Conservation (phyloP, 495 filamentous ascomycete species). For the Cryomyces antarcticus region DNA sequence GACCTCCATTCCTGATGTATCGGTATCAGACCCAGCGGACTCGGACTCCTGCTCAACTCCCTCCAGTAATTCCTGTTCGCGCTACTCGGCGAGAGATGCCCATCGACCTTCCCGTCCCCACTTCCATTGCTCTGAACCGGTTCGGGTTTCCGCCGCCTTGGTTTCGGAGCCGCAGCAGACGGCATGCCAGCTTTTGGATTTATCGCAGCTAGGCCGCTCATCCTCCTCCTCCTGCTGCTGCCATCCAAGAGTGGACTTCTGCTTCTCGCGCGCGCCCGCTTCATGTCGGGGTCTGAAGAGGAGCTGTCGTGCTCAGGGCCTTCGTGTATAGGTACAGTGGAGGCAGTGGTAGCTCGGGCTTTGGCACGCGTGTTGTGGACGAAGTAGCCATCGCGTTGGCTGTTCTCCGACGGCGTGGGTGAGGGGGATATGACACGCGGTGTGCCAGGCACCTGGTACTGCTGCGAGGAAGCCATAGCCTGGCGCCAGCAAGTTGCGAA, state of each 20-base stretch:
- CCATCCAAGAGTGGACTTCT: slow-evolving; percentile 14
- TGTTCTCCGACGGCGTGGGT: slow-evolving; percentile 21
- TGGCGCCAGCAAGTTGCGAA: slow-evolving; percentile 9
- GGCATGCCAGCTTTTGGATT: slow-evolving; percentile 6
- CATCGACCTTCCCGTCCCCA: slow-evolving; percentile 27
- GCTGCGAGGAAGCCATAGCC: slow-evolving; percentile 14
- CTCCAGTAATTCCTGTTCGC: slow-evolving; percentile 42
- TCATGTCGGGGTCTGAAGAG: slow-evolving; percentile 14
- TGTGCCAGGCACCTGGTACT: slow-evolving; percentile 19
- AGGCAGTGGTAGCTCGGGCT: slow-evolving; percentile 7
- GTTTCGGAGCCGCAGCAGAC: slow-evolving; percentile 2
- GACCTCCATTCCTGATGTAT: slow-evolving; percentile 60
- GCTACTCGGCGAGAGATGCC: slow-evolving; percentile 46
- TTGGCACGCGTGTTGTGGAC: slow-evolving; percentile 17
- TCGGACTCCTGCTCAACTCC: slow-evolving; percentile 69
- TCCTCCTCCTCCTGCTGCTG: slow-evolving; percentile 5
- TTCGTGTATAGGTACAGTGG: slow-evolving; percentile 3
- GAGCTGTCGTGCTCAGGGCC: slow-evolving; percentile 6
- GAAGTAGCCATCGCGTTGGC: slow-evolving; percentile 20
- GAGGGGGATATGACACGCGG: slow-evolving; percentile 25
- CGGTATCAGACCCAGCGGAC: slow-evolving; percentile 82
- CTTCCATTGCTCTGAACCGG: slow-evolving; percentile 6
- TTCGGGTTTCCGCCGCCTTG: slow-evolving; percentile 4
- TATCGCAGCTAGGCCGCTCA: slow-evolving; percentile 9
- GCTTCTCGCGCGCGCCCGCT: slow-evolving; percentile 14